Evolutionary conservation across 805 yeast species (phyloP), one percentile per base, ranked within the genome.

Genomic region (Saccharomycopsis amapae): DNA sequence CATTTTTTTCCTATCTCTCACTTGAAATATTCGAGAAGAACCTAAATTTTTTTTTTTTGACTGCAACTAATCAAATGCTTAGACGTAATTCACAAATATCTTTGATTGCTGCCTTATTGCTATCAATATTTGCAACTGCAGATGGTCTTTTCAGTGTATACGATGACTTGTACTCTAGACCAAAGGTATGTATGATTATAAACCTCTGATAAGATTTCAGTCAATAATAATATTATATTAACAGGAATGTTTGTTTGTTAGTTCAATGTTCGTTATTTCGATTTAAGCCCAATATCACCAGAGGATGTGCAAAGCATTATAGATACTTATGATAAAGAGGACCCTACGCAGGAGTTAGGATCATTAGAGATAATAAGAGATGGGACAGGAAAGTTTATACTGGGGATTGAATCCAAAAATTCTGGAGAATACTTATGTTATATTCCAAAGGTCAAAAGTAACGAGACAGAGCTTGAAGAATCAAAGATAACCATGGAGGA

Each of bases 81-180:
- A n/a, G n/a, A n/a, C n/a, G n/a, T n/a, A n/a, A n/a, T n/a, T n/a
- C n/a, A 34, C 10, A 18, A 15, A 34, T n/a, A 34, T 18, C 37
- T 18, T n/a, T 10, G 17, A 18, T 15, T 36, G 25, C 7, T 20
- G 19, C 17, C 25, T 2, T 15, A 15, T 12, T 18, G 12, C 10
- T 17, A 10, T 38, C 41, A 12, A 10, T n/a, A n/a, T 20, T 20
- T 10, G 38, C 39, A 10, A 10, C 25, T 9, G 34, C 41, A 9
- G 22, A 23, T 12, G 41, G 31, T 9, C 18, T 33, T n/a, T 46
- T 46, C 34, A 42, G 26, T 30, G 31, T 42, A 10, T 19, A 46
- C 18, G 49, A 46, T 9, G 49, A 46, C 20, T 12, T 46, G 5
- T 46, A 42, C 28, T 24, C 44, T 10, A 24, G 35, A 12, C 49